Percentiles rank a stretch among this genome's conserved stretches.
Conservation (phyloP, 2,329 filamentous ascomycete species). For the Colletotrichum sp. region DNA sequence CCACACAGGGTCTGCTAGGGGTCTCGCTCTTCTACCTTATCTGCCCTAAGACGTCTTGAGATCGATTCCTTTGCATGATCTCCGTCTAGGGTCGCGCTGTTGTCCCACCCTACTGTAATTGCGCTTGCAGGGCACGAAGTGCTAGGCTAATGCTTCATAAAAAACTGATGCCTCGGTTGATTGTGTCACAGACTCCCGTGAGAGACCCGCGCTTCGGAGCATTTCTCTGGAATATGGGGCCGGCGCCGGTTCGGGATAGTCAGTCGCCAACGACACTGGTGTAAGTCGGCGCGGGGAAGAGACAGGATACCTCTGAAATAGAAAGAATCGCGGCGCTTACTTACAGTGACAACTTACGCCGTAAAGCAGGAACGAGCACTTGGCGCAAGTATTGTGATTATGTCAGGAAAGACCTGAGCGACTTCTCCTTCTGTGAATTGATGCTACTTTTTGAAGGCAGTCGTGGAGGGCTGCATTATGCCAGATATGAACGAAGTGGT, state of each 20-base stretch:
- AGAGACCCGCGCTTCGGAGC: not conserved
- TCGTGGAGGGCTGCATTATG: not conserved
- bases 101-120: not conserved
- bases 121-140: not conserved
- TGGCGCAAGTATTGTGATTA: not conserved
- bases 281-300: not conserved
- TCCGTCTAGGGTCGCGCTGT: not conserved
- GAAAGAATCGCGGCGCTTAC: not conserved
- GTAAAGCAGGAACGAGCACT: not conserved
- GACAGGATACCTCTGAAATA: not conserved
- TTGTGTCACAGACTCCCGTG: not conserved
- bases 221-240: not conserved
- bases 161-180: not conserved
- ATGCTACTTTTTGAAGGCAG: not conserved
- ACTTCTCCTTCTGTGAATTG: not conserved
- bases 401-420: not conserved
- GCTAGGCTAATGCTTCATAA: not conserved
- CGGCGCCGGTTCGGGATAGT: not conserved
- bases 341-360: not conserved
- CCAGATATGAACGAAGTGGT: not conserved
- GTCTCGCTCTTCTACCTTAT: not conserved
- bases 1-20: not conserved
- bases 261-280: not conserved
- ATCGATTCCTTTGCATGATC: conserved; percentile 8
- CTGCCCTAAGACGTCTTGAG: not conserved